Percentiles rank a stretch among this genome's conserved stretches.
Conservation (phyloP, 306 rosid genomes). For the Phaseolus lunatus region DNA sequence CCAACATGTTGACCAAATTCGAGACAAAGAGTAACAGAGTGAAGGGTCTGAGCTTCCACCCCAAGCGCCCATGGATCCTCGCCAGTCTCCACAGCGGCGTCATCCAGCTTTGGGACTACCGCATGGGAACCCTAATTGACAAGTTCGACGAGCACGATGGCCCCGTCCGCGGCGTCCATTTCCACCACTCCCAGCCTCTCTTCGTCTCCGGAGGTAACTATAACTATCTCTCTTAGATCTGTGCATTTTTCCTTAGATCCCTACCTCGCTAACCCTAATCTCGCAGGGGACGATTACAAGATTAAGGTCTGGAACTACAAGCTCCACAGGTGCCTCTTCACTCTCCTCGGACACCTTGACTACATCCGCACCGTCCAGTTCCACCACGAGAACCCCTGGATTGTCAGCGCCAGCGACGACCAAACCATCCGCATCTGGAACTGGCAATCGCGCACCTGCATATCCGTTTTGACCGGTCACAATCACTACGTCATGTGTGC, state of each 20-base stretch:
- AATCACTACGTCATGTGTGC: constrained; percentile 98
- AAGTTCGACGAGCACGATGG: constrained; percentile 97
- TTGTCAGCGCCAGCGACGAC: constrained; percentile 97
- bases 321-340: constrained; percentile 87
- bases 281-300: constrained; percentile 94
- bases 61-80: constrained; percentile 94
- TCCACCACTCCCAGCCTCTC: constrained; percentile 90
- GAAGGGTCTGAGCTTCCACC: constrained; percentile 95
- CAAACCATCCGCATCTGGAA: constrained; percentile 99
- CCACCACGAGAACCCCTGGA: constrained; percentile 96
- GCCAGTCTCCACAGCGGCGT: constrained; percentile 99
- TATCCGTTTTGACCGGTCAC: constrained; percentile 95
- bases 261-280: background rate
- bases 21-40: constrained; percentile 98
- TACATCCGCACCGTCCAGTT: constrained; percentile 94
- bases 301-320: constrained; percentile 99
- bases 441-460: constrained; percentile 96
- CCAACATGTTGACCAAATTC: constrained; percentile 82
- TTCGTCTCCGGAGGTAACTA: constrained; percentile 91
- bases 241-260: background rate
- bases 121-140: constrained; percentile 99
- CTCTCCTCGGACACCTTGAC: constrained; percentile 94
- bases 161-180: constrained; percentile 97
- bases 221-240: constrained; percentile 16
- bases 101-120: constrained; percentile 97